phyloP scores from a whole-genome alignment of 306 rosid species.

The Pyrus bretschneideri region DNA sequence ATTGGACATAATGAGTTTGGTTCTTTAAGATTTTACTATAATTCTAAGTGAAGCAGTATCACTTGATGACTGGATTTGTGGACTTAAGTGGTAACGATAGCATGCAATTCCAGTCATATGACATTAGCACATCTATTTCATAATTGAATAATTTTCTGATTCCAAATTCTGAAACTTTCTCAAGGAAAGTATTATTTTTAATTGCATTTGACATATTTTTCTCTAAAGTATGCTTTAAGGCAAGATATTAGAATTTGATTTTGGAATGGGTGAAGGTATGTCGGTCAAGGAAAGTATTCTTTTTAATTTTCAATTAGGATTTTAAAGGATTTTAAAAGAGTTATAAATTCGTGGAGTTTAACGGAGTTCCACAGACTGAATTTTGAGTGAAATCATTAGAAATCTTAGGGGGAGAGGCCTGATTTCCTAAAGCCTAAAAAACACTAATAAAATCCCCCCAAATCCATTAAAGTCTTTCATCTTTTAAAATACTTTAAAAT shows the following conservation, averaged over 20 bases:
- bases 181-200: neutral
- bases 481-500: too few species aligned
- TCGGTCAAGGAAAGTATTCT: neutral
- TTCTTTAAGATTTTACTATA: neutral
- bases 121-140: neutral
- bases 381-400: too few species aligned
- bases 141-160: neutral
- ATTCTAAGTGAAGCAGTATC: neutral
- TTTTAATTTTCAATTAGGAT: too few species aligned
- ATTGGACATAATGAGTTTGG: neutral
- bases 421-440: too few species aligned
- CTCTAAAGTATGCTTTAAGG: neutral
- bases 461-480: too few species aligned
- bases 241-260: neutral
- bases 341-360: too few species aligned
- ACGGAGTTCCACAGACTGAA: too few species aligned
- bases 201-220: neutral
- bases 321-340: too few species aligned
- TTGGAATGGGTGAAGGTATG: slow-evolving; percentile 1
- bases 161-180: neutral
- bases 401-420: too few species aligned
- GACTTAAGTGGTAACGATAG: neutral
- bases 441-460: too few species aligned
- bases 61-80: neutral
- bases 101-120: neutral